Conservation (phyloP, 805 yeast genomes). For the Clavispora carvajalis region DNA sequence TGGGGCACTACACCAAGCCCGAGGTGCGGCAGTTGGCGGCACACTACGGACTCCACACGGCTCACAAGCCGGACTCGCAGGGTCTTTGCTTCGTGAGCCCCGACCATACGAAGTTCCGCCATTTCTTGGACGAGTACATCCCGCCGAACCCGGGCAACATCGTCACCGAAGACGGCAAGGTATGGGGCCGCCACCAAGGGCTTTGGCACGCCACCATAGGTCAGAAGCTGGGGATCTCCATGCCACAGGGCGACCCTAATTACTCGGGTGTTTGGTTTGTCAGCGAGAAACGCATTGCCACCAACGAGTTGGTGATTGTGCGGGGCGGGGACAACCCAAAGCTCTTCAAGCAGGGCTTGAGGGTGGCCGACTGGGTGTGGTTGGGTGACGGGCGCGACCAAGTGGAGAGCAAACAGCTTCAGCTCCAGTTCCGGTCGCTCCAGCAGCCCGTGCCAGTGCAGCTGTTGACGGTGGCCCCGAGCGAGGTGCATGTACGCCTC, state of each 20-base stretch:
- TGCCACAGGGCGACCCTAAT: constrained; percentile 85
- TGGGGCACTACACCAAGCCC: constrained; percentile 74
- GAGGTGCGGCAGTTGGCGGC: constrained; percentile 67
- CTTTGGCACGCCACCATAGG: constrained; percentile 96
- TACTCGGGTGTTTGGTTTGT: constrained; percentile 85
- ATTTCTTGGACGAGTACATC: constrained; percentile 71
- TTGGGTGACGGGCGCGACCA: constrained; percentile 18
- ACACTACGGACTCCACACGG: constrained; percentile 49
- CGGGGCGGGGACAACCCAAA: constrained; percentile 57
- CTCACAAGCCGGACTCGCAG: constrained; percentile 86
- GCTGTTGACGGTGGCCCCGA: constrained; percentile 12
- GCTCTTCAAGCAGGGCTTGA: constrained; percentile 43
- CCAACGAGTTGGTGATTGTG: constrained; percentile 77
- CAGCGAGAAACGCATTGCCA: constrained; percentile 55
- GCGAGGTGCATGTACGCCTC: constrained; percentile 33
- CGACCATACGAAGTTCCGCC: constrained; percentile 54
- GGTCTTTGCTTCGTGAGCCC: constrained; percentile 89
- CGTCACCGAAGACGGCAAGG: constrained; percentile 64
- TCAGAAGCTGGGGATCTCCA: constrained; percentile 68
- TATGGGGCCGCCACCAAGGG: constrained; percentile 82
- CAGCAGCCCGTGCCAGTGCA: constrained; percentile 48
- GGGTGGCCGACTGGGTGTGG: constrained; percentile 49
- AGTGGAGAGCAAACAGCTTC: constrained; percentile 19
- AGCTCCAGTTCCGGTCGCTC: constrained; percentile 68
- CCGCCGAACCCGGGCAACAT: constrained; percentile 73